Evolutionary conservation across 164 flowering plant genomes (phyloP), one percentile per base, ranked within the genome.

Genomic region (Sextonia rubra): DNA sequence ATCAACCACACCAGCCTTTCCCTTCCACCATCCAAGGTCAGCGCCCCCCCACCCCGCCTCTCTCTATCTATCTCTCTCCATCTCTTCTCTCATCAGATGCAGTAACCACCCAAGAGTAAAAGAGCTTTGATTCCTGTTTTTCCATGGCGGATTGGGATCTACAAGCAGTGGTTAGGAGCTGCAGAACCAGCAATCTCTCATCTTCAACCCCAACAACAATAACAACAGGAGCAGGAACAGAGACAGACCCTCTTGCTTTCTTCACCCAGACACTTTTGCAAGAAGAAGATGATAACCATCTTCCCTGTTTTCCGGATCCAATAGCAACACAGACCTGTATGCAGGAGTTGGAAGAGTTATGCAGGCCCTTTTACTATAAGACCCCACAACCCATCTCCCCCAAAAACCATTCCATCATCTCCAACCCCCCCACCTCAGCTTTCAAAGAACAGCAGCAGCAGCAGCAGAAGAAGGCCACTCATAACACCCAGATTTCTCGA

Each of bases 161-260:
- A 20, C 91, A 88, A 32, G 99, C 99, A 24, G 97, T 95, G 76
- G 99, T 95, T 80, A 86, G 97, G 73, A 85, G 99, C 75, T 95
- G 87, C 61, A 12, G 77, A 48, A 11, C 78, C 66, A 37, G 82
- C 69, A 3, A 66, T 66, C 25, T 52, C 58, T 52, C 75, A 22
- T 27, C 75, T 18, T 14, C 26, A 49, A 3, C 74, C 12, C 22
- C 75, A 56, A 12, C 80, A 6, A 22, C 61, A 9, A 29, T 9
- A 37, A 7, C 44, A 37, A 7, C 44, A 6, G 44, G 44, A 37
- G 44, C 44, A 37, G 44, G 44, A 37, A 37, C 44, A 8, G 44
- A 47, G 23, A 71, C 63, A n/a, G 79, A 77, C 55, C 74, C 73
- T 58, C 60, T 58, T 25, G 20, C 77, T 52, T 72, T 65, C 29